Conservation (phyloP, 140 eudicot species). For the Senecio squalidus region DNA sequence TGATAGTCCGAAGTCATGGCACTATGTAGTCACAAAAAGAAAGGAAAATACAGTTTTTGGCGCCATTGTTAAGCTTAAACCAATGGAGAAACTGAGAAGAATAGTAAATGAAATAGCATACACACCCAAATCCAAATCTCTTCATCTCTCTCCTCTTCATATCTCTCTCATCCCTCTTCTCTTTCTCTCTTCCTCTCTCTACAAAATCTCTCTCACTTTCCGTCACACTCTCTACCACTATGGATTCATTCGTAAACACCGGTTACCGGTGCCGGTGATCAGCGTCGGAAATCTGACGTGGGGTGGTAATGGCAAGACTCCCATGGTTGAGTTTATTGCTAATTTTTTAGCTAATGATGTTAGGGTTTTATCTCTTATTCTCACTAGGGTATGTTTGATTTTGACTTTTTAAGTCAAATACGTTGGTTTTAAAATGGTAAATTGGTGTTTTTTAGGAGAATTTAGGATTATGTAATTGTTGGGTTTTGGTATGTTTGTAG, state of each 20-base stretch:
- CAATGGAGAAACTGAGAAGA: background rate
- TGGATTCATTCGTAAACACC: background rate
- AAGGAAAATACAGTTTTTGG: too few species aligned
- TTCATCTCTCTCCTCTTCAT: background rate
- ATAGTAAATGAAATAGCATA: background rate
- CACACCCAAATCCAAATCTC: background rate
- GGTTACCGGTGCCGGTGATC: slow-evolving; percentile 90
- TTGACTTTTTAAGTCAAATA: slow-evolving; percentile 18
- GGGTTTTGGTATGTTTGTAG: background rate
- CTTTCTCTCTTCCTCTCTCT: background rate
- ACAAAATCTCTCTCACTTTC: background rate
- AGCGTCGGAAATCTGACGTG: slow-evolving; percentile 91
- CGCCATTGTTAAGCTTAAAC: background rate
- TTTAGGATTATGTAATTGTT: background rate
- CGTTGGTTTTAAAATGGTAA: too few species aligned
- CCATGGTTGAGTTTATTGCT: slow-evolving; percentile 83
- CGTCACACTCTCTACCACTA: background rate
- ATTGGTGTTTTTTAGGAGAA: background rate
- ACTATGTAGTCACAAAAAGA: too few species aligned
- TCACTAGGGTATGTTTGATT: slow-evolving; percentile 52
- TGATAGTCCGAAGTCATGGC: too few species aligned
- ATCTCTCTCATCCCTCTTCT: background rate
- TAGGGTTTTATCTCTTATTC: slow-evolving; percentile 80
- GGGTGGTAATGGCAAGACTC: slow-evolving; percentile 99
- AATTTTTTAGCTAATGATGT: slow-evolving; percentile 37